Conservation (phyloP, 2,329 filamentous ascomycete species). For the Ceratocystis variospora region DNA sequence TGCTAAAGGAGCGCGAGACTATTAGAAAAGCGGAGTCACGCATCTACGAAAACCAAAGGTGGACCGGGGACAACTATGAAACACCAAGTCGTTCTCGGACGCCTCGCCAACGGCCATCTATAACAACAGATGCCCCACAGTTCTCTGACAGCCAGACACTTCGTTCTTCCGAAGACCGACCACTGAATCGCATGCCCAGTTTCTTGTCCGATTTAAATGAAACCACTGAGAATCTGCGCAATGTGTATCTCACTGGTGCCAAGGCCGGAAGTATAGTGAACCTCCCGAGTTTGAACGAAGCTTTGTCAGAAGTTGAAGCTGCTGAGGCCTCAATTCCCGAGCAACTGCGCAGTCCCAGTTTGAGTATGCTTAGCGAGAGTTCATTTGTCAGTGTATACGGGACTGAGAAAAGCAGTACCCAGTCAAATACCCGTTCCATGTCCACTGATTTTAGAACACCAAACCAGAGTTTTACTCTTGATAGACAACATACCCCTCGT, state of each 20-base stretch:
- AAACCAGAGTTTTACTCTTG: neutral
- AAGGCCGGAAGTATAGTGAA: conserved; percentile 35
- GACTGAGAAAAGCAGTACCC: conserved; percentile 10
- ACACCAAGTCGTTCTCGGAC: conserved; percentile 1
- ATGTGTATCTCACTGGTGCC: conserved; percentile 38
- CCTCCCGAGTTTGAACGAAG: conserved; percentile 28
- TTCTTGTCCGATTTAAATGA: conserved; percentile 48
- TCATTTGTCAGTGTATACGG: conserved; percentile 55
- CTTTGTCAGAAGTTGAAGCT: conserved; percentile 13
- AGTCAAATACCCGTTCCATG: neutral
- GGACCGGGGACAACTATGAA: conserved; percentile 17
- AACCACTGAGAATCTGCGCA: conserved; percentile 46
- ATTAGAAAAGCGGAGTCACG: conserved; percentile 35
- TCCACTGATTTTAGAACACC: neutral
- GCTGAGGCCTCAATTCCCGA: conserved; percentile 11
- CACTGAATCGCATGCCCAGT: conserved; percentile 46
- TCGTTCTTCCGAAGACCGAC: conserved; percentile 17
- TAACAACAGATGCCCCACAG: conserved; percentile 20
- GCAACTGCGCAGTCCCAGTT: conserved; percentile 41
- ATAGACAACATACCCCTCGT: conserved; percentile 13
- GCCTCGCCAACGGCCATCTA: conserved; percentile 5
- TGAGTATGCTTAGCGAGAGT: conserved; percentile 54
- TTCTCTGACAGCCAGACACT: neutral
- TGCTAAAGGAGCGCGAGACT: conserved; percentile 41
- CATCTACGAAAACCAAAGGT: conserved; percentile 16